phyloP scores from a whole-genome alignment of 164 flowering plant genomes.

The Euptelea pleiosperma region DNA sequence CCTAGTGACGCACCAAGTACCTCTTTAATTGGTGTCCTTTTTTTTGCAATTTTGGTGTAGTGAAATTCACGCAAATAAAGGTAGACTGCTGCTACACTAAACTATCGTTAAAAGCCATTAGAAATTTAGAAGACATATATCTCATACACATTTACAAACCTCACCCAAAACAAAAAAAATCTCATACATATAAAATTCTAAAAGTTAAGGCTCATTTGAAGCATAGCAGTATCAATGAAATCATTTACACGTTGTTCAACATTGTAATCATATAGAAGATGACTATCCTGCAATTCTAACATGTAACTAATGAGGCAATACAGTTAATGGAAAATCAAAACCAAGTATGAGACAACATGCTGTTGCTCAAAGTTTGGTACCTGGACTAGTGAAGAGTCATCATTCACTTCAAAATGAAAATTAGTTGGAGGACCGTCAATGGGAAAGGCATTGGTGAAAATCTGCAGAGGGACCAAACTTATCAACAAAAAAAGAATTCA shows the following conservation, averaged over 20 bases:
- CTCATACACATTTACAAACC: neutral
- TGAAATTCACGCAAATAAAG: neutral
- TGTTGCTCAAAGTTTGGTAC: constrained; percentile 27
- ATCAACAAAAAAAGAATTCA: constrained; percentile 8
- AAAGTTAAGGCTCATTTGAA: constrained; percentile 44
- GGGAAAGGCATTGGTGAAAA: constrained; percentile 76
- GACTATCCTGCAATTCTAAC: constrained; percentile 62
- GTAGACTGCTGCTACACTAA: neutral
- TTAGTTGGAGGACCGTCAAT: constrained; percentile 65
- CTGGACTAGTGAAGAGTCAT: constrained; percentile 59
- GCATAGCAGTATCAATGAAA: constrained; percentile 61
- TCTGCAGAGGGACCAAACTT: constrained; percentile 34
- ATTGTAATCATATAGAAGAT: constrained; percentile 60
- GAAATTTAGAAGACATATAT: too few species aligned
- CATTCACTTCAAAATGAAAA: constrained; percentile 71
- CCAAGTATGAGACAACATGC: neutral
- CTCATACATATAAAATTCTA: too few species aligned
- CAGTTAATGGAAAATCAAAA: neutral
- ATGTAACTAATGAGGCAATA: constrained; percentile 13
- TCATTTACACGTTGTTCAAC: constrained; percentile 68
- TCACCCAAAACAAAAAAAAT: neutral
- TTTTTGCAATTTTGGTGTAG: too few species aligned
- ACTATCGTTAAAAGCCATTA: too few species aligned
- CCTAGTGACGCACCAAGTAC: too few species aligned
- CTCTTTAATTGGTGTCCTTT: too few species aligned